Conservation (phyloP, 2,329 filamentous ascomycete genomes). For the Purpureocillium lavendulum region DNA sequence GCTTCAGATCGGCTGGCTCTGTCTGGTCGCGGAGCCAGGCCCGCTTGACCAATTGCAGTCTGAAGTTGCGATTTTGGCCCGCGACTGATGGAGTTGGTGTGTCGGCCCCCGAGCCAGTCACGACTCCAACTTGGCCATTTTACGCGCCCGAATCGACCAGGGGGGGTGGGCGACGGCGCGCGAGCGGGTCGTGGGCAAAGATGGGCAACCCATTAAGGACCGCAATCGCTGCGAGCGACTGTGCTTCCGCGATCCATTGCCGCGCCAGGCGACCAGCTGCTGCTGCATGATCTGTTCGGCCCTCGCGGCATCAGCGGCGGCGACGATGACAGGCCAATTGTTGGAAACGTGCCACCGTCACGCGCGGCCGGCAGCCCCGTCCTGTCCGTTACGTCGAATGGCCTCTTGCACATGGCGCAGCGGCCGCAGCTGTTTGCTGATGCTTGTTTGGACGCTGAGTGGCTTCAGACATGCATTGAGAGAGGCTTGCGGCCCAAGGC, state of each 20-base stretch:
- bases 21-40: conserved; percentile 4
- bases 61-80: conserved; percentile 25
- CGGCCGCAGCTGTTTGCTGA: too few relatives aligned
- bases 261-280: conserved; percentile 20
- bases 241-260: conserved; percentile 20
- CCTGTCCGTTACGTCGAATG: too few relatives aligned
- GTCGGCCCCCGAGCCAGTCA: conserved; percentile 26
- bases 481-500: background rate
- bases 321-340: too few relatives aligned
- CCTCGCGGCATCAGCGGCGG: too few relatives aligned
- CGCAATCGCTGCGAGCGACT: too few relatives aligned
- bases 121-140: conserved; percentile 39
- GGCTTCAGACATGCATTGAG: background rate
- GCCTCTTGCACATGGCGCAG: too few relatives aligned
- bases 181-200: too few relatives aligned
- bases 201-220: too few relatives aligned
- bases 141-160: conserved; percentile 43
- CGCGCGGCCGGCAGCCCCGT: too few relatives aligned
- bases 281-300: background rate
- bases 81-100: conserved; percentile 37
- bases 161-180: too few relatives aligned
- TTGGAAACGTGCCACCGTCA: too few relatives aligned
- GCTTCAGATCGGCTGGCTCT: conserved; percentile 10
- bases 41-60: conserved; percentile 30
- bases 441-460: background rate